phyloP scores from a whole-genome alignment of 495 filamentous ascomycete genomes.

The Trypethelium eluteriae region DNA sequence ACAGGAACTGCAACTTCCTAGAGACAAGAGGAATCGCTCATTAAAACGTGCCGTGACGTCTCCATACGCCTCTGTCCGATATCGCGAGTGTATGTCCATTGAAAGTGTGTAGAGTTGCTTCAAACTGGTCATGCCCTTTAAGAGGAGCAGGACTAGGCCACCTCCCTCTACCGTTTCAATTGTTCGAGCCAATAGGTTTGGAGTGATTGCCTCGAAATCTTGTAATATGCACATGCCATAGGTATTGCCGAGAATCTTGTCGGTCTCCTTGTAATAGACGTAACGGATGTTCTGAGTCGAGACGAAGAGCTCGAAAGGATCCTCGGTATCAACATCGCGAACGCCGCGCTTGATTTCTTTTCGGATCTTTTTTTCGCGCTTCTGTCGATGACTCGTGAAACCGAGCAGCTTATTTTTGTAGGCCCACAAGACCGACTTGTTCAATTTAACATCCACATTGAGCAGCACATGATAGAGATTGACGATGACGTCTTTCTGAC shows the following conservation, averaged over 20 bases:
- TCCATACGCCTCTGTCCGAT: slow-evolving; percentile 91
- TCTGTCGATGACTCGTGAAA: slow-evolving; percentile 91
- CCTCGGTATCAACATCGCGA: slow-evolving; percentile 88
- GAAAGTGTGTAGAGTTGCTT: slow-evolving; percentile 95
- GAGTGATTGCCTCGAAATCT: slow-evolving; percentile 96
- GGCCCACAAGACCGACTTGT: slow-evolving; percentile 97
- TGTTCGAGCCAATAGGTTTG: slow-evolving; percentile 87
- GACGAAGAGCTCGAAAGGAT: slow-evolving; percentile 97
- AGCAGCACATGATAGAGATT: slow-evolving; percentile 92
- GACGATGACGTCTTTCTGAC: slow-evolving; percentile 93
- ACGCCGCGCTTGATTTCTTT: slow-evolving; percentile 95
- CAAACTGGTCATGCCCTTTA: slow-evolving; percentile 95
- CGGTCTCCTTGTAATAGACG: slow-evolving; percentile 99
- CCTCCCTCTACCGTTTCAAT: slow-evolving; percentile 98
- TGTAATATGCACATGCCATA: slow-evolving; percentile 98
- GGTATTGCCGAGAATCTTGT: slow-evolving; percentile 97
- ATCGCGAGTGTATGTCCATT: slow-evolving; percentile 97
- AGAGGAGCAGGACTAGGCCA: slow-evolving; percentile 76
- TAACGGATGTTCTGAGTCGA: slow-evolving; percentile 95
- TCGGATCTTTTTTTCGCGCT: slow-evolving; percentile 95
- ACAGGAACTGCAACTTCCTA: slow-evolving; percentile 89
- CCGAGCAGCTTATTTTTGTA: slow-evolving; percentile 97
- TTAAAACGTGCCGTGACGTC: slow-evolving; percentile 97
- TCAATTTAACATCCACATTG: slow-evolving; percentile 80
- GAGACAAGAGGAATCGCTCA: slow-evolving; percentile 90